Conservation (phyloP, 352 stramenopile species). For the Thalassiosira hispida region DNA sequence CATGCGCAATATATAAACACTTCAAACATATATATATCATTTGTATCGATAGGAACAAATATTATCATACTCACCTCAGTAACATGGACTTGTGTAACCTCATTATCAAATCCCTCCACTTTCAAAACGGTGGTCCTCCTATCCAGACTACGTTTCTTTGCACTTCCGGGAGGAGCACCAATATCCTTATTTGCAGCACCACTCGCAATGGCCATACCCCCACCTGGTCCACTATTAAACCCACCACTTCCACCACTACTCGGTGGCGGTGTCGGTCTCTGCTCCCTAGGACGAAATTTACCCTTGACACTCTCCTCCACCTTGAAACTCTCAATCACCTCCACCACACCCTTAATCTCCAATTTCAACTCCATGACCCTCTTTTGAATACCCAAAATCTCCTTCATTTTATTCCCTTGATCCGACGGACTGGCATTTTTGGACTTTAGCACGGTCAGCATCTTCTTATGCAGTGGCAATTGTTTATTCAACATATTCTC, state of each 20-base stretch:
- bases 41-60: too few species aligned
- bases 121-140: slow-evolving; percentile 37
- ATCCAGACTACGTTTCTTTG: slow-evolving; percentile 38
- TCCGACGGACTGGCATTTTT: slow-evolving; percentile 23
- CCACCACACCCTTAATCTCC: slow-evolving; percentile 30
- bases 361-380: slow-evolving; percentile 35
- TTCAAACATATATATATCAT: too few species aligned
- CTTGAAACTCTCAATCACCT: slow-evolving; percentile 34
- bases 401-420: slow-evolving; percentile 45
- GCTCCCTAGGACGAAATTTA: slow-evolving; percentile 28
- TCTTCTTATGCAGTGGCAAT: slow-evolving; percentile 45
- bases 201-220: slow-evolving; percentile 1
- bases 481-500: slow-evolving; percentile 32
- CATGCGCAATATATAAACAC: too few species aligned
- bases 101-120: slow-evolving; percentile 24
- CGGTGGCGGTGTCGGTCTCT: too few species aligned
- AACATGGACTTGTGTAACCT: slow-evolving; percentile 15
- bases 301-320: slow-evolving; percentile 27
- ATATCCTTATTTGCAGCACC: background rate
- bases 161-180: background rate
- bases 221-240: background rate
- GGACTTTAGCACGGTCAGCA: slow-evolving; percentile 27
- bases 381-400: slow-evolving; percentile 33
- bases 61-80: too few species aligned
- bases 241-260: background rate